Percentiles rank a stretch among this genome's conserved stretches.
phyloP scores from a whole-genome alignment of 208 protist genomes.

The Borovskyia barvae region DNA sequence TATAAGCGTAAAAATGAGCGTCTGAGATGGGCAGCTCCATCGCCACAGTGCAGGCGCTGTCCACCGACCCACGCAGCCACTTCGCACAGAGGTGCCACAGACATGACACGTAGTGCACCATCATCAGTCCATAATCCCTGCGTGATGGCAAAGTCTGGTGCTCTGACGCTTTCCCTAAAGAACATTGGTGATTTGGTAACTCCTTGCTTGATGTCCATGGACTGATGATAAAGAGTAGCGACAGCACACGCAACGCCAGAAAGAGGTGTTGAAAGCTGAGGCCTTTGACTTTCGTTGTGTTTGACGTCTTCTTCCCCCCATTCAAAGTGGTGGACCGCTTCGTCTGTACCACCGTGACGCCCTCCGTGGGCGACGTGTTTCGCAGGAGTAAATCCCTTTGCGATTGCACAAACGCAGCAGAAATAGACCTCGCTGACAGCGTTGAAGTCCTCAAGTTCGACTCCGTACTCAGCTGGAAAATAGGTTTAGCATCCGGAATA shows the following conservation, averaged over 20 bases:
- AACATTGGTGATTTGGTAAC: too few species aligned
- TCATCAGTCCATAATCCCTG: constrained; percentile 38
- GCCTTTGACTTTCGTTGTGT: background rate
- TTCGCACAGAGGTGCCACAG: constrained; percentile 44
- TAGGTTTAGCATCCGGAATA: constrained; percentile 7
- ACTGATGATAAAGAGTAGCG: constrained; percentile 22
- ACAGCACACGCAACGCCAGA: constrained; percentile 23
- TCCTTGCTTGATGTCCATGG: too few species aligned
- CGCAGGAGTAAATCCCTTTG: too few species aligned
- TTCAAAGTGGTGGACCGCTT: background rate
- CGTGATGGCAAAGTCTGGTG: constrained; percentile 23
- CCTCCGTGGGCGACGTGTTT: too few species aligned
- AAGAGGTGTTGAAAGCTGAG: constrained; percentile 26
- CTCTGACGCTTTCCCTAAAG: constrained; percentile 1
- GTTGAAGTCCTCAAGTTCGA: too few species aligned
- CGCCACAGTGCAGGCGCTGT: background rate
- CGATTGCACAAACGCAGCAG: constrained; percentile 13
- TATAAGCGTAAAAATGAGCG: constrained; percentile 46
- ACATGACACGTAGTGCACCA: constrained; percentile 69
- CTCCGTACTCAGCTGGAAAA: too few species aligned
- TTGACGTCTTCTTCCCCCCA: background rate
- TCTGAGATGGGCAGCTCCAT: constrained; percentile 28
- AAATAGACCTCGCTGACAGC: constrained; percentile 11
- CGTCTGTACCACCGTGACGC: too few species aligned
- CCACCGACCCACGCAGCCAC: background rate